Base-by-base conservation (phyloP, 192 early-diverging fungal species). In the Coemansia sp. region DNA sequence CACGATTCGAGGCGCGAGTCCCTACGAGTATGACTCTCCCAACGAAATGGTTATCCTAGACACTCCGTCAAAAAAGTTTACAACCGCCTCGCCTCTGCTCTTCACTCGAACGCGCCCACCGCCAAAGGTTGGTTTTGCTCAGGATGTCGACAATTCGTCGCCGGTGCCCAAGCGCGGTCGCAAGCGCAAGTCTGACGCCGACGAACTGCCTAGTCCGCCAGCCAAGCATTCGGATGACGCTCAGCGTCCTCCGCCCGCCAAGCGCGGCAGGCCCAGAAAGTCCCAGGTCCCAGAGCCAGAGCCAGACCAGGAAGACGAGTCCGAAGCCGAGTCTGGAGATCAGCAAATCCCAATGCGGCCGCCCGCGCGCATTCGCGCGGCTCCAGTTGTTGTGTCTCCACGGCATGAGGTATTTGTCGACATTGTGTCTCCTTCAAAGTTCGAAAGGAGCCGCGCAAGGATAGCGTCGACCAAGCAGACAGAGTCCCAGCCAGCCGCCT, bases 371-470 rank as follows among this genome's bases (percentile, higher is more conserved):
- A 27, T 24, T 15, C 43, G 43, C 1, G 43, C 43, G 19, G 4
- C 6, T 7, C 10, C 47, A n/a, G n/a, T n/a, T 24, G 24, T 25
- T 15, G 24, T 5, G 11, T 25, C 47, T 51, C 47, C 42, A 15
- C 40, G 25, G 27, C 17, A 47, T 3, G 61, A 59, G 29, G 64
- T 60, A 3, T 74, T 38, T 37, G 71, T 71, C 11, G 77, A 79
- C 15, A 79, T 79, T 49, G 65, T 64, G 12, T 79, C 77, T 58
- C 77, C 77, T 4, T 74, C 77, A 58, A 74, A 47, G 68, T 79
- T 79, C 22, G 77, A 74, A 40, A 62, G 49, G 20, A 75, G 59
- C 61, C 68, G 73, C 42, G 37, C 73, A 10, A 53, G 27, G 51
- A 62, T 80, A 12, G 32, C 62, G 11, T 15, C 63, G 6, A 27